phyloP scores from a whole-genome alignment of 2,329 filamentous ascomycete genomes.

The Sordariomycetes sp. region DNA sequence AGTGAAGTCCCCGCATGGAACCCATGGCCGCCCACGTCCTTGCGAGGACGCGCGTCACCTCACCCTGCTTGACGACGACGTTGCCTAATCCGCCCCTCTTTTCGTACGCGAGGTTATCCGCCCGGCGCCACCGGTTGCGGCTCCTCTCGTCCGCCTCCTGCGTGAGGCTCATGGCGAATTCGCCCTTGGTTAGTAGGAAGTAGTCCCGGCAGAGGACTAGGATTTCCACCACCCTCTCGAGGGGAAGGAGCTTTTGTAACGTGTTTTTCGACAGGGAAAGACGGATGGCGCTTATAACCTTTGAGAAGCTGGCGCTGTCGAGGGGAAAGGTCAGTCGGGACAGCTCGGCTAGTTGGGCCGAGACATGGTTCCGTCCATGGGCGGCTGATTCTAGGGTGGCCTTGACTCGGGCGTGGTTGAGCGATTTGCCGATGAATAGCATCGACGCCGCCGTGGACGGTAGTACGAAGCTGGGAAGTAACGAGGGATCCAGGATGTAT shows the following conservation, averaged over 20 bases:
- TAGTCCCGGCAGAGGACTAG: conserved; percentile 72
- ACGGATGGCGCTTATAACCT: conserved; percentile 63
- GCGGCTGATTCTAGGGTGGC: conserved; percentile 28
- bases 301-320: conserved; percentile 55
- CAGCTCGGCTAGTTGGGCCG: conserved; percentile 56
- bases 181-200: conserved; percentile 74
- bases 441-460: conserved; percentile 65
- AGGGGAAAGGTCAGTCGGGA: conserved; percentile 61
- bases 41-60: conserved; percentile 63
- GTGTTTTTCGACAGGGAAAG: conserved; percentile 73
- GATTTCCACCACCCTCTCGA: conserved; percentile 62
- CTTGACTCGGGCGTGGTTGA: conserved; percentile 65
- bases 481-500: conserved; percentile 41
- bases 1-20: conserved; percentile 54
- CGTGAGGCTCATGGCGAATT: conserved; percentile 81
- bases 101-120: conserved; percentile 43
- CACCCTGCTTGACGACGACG: conserved; percentile 69
- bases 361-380: conserved; percentile 45
- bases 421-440: conserved; percentile 77
- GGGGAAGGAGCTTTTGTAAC: conserved; percentile 68
- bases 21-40: conserved; percentile 70
- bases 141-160: conserved; percentile 73
- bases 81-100: conserved; percentile 36
- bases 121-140: conserved; percentile 55
- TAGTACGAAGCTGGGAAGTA: conserved; percentile 72